Evolutionary conservation across 345 rosid genomes (phyloP).

Genomic region (Gynandropsis gynandra): DNA sequence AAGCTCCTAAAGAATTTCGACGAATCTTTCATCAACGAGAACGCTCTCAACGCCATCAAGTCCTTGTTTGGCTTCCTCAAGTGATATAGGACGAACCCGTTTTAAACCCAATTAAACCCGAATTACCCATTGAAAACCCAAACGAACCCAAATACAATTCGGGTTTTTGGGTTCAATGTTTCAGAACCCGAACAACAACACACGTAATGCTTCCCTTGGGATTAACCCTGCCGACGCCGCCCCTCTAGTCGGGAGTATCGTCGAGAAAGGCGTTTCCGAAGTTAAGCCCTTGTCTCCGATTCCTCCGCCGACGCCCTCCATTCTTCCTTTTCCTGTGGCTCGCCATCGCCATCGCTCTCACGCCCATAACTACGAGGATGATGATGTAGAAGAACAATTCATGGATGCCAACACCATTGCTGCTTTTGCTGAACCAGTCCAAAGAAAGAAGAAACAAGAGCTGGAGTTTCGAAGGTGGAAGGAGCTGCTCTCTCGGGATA

Average conservation of each 20-base stretch:
- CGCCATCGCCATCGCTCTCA: conserved; percentile 95
- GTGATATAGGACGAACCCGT: too few relatives aligned
- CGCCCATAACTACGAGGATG: conserved; percentile 52
- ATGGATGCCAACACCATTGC: conserved; percentile 31
- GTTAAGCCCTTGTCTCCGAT: conserved; percentile 24
- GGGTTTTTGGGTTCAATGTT: too few relatives aligned
- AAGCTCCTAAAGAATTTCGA: conserved; percentile 71
- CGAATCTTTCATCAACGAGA: conserved; percentile 93
- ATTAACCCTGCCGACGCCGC: conserved; percentile 27
- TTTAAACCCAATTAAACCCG: too few relatives aligned
- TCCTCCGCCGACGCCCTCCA: conserved; percentile 49
- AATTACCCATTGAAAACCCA: too few relatives aligned
- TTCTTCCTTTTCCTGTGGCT: conserved; percentile 76
- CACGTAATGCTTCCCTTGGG: conserved; percentile 22
- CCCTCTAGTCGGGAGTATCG: conserved; percentile 49
- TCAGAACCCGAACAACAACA: too few relatives aligned
- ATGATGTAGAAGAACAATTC: conserved; percentile 35
- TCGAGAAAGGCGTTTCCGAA: conserved; percentile 59
- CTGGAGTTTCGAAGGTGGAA: conserved; percentile 51
- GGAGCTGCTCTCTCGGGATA: conserved; percentile 32
- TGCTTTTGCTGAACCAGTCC: conserved; percentile 58
- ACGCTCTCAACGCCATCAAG: conserved; percentile 84
- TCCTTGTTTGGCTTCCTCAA: conserved; percentile 81
- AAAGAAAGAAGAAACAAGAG: conserved; percentile 55
- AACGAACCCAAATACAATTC: too few relatives aligned